Evolutionary conservation across 1,284 basidiomycete genomes (phyloP).

Genomic region (Moniliella sp.): DNA sequence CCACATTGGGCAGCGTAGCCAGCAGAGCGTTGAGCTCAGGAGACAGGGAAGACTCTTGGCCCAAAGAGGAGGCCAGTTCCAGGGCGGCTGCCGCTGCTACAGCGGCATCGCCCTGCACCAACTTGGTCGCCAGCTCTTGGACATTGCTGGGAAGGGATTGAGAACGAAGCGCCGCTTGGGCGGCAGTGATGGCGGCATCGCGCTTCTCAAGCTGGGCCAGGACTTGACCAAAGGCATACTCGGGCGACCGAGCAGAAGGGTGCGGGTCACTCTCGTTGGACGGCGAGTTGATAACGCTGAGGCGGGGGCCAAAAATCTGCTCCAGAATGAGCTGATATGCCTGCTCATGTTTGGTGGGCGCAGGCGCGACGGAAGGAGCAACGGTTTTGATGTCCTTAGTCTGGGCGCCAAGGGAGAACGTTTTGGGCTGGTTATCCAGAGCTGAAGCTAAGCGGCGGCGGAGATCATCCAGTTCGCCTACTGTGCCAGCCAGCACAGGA

Average conservation of each 20-base stretch:
- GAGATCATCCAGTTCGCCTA: too few species aligned
- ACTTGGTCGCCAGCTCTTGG: constrained; percentile 17
- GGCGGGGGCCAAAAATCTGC: constrained; percentile 58
- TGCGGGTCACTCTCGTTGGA: constrained; percentile 12
- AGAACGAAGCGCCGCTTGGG: constrained; percentile 13
- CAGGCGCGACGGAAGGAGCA: too few species aligned
- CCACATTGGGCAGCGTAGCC: constrained; percentile 12
- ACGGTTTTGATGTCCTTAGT: too few species aligned
- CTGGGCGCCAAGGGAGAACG: too few species aligned
- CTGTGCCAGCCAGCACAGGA: too few species aligned
- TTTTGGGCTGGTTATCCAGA: too few species aligned
- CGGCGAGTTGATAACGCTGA: constrained; percentile 54
- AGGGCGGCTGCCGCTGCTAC: constrained; percentile 11
- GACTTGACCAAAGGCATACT: constrained; percentile 77
- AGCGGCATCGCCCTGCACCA: constrained; percentile 11
- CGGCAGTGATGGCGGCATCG: constrained; percentile 17
- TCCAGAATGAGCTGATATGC: constrained; percentile 74
- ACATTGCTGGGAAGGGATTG: constrained; percentile 8
- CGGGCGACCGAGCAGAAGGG: constrained; percentile 54
- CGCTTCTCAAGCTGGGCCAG: constrained; percentile 46
- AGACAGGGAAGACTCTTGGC: too few species aligned
- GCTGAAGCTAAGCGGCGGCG: too few species aligned
- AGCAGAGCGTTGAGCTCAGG: constrained; percentile 13
- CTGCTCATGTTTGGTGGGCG: constrained; percentile 60
- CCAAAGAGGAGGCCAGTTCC: constrained; percentile 45